A percentile compares a stretch with the other conserved stretches of the same genome.
phyloP scores from a whole-genome alignment of 768 basidiomycete genomes.

The Agrocybe praecox region DNA sequence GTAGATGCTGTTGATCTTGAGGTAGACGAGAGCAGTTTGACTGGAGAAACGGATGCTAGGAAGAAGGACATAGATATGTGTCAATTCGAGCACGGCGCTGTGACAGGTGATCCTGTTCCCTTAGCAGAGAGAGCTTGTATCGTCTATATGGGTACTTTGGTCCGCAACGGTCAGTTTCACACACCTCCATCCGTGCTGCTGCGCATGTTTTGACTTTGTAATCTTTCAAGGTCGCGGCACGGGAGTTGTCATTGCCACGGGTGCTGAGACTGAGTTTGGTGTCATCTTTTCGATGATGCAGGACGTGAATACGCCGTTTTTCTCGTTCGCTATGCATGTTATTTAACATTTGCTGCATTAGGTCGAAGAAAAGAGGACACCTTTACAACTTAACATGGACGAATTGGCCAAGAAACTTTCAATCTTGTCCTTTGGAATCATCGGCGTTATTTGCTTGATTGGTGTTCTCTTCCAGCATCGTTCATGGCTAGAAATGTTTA shows the following conservation, averaged over 20 bases:
- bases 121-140: conserved; percentile 87
- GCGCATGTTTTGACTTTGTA: background rate
- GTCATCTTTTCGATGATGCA: conserved; percentile 99
- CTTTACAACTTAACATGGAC: conserved; percentile 93
- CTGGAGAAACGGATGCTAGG: conserved; percentile 88
- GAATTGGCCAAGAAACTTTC: conserved; percentile 94
- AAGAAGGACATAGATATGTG: conserved; percentile 66
- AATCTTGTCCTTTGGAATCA: conserved; percentile 88
- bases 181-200: background rate
- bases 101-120: conserved; percentile 46
- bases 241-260: conserved; percentile 88
- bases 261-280: conserved; percentile 90
- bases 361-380: conserved; percentile 89
- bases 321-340: conserved; percentile 1
- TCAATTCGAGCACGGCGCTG: conserved; percentile 36
- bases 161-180: conserved; percentile 71
- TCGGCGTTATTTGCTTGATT: conserved; percentile 90
- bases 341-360: conserved; percentile 36
- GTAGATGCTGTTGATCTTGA: conserved; percentile 84
- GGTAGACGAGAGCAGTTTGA: conserved; percentile 94
- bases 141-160: conserved; percentile 95
- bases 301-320: conserved; percentile 54
- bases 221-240: conserved; percentile 64
- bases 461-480: conserved; percentile 78
- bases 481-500: conserved; percentile 97